Base-by-base conservation (phyloP, 208 protist species). In the Strigomonas culicis region DNA sequence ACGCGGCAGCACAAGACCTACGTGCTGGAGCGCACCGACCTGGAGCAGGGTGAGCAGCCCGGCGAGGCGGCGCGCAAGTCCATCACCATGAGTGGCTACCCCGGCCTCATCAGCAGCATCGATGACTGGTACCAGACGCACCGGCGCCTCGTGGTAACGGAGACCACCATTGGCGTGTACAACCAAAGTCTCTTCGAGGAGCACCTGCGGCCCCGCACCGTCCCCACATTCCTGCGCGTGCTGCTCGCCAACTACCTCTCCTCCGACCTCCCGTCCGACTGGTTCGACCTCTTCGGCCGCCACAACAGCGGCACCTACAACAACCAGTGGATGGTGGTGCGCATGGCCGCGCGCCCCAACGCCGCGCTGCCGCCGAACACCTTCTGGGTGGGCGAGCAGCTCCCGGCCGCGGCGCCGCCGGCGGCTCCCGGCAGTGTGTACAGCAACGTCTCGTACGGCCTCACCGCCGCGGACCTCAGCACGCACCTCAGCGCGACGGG, bases 221-320 rank as follows among this genome's bases (percentile, higher is more conserved):
- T 95, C 7, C 75, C 82, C 1, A 62, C 60, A 28, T 97, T 86
- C 71, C 24, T 86, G 4, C 72, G 88, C 34, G 74, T 77, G 30
- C 86, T 89, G 63, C 53, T 84, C 47, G 85, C 87, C 17, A 89
- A 92, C 59, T 65, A 76, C 25, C 61, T 92, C 27, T 72, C 88
- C 25, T 61, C 46, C 25, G 55, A 67, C 27, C 72, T 66, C 28
- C 49, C 78, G 25, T 63, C 32, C 6, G 31, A 87, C 32, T 98
- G 89, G 82, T 58, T 77, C 10, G 31, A 79, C 30, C 58, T 83
- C 17, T 95, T 96, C 70, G 41, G 59, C 1, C 64, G 49, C 10
- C 63, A 95, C 25, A 98, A 97, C 75, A 86, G 75, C 34, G 95
- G 95, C 7, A 97, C 94, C 17, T 97, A 97, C 62, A 97, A 96